A percentile compares a stretch with the other conserved stretches of the same genome.
Conservation (phyloP, 164 flowering plant genomes). For the Chimonanthus praecox region DNA sequence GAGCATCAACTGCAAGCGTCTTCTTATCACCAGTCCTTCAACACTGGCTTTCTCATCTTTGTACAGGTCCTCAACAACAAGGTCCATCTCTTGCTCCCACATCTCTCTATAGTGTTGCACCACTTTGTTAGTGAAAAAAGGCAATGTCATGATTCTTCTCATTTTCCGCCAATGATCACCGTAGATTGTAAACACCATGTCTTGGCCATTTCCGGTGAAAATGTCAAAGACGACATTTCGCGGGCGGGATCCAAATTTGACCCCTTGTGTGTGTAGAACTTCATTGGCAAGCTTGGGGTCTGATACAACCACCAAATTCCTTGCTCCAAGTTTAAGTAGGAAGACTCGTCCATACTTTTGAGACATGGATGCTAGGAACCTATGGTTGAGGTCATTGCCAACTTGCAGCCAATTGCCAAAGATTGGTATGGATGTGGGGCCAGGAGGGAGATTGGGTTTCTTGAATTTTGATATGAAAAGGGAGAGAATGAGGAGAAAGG, state of each 20-base stretch:
- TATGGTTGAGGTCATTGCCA: constrained; percentile 67
- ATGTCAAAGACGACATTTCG: constrained; percentile 66
- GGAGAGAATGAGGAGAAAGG: constrained; percentile 9
- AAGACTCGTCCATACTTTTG: constrained; percentile 42
- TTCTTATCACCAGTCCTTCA: constrained; percentile 48
- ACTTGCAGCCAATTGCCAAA: constrained; percentile 83
- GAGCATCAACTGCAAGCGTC: constrained; percentile 57
- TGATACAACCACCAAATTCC: constrained; percentile 54
- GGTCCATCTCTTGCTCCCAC: constrained; percentile 63
- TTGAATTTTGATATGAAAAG: constrained; percentile 9
- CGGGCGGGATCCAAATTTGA: constrained; percentile 71
- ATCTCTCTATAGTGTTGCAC: constrained; percentile 40
- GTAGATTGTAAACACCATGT: constrained; percentile 76
- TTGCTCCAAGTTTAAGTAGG: constrained; percentile 50
- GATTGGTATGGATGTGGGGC: constrained; percentile 46
- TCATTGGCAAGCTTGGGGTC: constrained; percentile 48
- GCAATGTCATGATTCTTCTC: constrained; percentile 68
- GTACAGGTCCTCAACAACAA: constrained; percentile 38
- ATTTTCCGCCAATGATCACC: constrained; percentile 79
- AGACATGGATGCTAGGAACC: constrained; percentile 36
- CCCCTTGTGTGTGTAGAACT: constrained; percentile 61
- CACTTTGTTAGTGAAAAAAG: constrained; percentile 75
- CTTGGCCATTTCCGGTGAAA: constrained; percentile 73
- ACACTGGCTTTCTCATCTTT: constrained; percentile 11
- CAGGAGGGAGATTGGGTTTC: constrained; percentile 40